Evolutionary conservation across 2,329 filamentous ascomycete species (phyloP).

Genomic region (Tothia fuscella): DNA sequence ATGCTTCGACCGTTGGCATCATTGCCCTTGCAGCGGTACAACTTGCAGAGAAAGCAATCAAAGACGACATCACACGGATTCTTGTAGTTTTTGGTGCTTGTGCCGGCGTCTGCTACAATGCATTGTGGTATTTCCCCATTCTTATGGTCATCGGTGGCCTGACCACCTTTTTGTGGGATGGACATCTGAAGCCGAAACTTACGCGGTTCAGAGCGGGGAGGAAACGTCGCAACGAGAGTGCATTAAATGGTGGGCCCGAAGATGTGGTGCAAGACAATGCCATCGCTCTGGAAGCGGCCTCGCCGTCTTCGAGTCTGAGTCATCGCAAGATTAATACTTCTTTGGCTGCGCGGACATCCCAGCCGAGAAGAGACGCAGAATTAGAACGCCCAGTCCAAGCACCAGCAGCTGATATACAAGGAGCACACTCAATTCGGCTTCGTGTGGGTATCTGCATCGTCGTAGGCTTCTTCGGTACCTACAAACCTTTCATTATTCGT

Average conservation of each 20-base stretch:
- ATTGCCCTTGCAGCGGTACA: slow-evolving; percentile 56
- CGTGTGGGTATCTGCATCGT: slow-evolving; percentile 28
- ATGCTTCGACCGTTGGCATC: slow-evolving; percentile 60
- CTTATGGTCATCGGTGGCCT: slow-evolving; percentile 47
- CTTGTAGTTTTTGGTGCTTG: slow-evolving; percentile 52
- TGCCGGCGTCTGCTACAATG: slow-evolving; percentile 58
- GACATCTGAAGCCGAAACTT: slow-evolving; percentile 24
- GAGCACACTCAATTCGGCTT: slow-evolving; percentile 19
- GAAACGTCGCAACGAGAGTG: neutral
- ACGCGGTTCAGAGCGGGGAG: neutral
- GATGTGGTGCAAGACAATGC: neutral
- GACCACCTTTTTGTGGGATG: slow-evolving; percentile 44
- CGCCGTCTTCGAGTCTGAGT: neutral
- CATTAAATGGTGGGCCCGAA: neutral
- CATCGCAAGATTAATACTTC: neutral
- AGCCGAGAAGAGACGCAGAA: neutral
- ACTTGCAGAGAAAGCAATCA: slow-evolving; percentile 55
- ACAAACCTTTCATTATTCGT: slow-evolving; percentile 1
- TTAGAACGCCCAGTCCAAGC: neutral
- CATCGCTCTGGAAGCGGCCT: neutral
- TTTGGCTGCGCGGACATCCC: neutral
- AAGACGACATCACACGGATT: slow-evolving; percentile 48
- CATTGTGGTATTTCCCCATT: slow-evolving; percentile 63
- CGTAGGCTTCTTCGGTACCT: slow-evolving; percentile 37
- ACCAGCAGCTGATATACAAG: neutral